A percentile compares a stretch with the other conserved stretches of the same genome.
These are phyloP conservation scores for Saccharomycopsis fodiens DNA, from an alignment of 805 yeast genomes.

Conservation along the genomic window DNA sequence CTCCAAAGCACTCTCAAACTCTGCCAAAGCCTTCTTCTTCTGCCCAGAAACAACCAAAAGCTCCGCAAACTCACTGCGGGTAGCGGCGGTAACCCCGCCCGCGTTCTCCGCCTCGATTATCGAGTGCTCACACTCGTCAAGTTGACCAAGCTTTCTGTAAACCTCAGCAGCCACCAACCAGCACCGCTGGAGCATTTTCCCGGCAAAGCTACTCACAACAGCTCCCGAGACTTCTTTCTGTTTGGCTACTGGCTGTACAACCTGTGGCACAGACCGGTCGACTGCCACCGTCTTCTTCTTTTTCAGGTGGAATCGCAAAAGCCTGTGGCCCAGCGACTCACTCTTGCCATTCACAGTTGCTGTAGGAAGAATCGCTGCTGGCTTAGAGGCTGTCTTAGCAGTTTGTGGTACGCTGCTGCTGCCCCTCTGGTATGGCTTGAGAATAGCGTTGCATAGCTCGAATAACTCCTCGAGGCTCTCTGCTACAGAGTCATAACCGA, in stretches of 20 bases:
- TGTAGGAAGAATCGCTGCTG: neutral
- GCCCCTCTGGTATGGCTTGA: slow-evolving; percentile 26
- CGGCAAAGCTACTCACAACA: slow-evolving; percentile 25
- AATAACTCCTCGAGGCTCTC: slow-evolving; percentile 64
- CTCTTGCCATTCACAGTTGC: neutral
- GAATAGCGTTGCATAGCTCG: slow-evolving; percentile 45
- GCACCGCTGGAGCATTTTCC: slow-evolving; percentile 43
- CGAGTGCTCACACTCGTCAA: slow-evolving; percentile 61
- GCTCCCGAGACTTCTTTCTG: slow-evolving; percentile 12
- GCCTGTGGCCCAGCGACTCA: slow-evolving; percentile 2
- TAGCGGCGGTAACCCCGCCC: slow-evolving; percentile 32
- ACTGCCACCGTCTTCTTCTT: neutral
- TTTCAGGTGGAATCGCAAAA: neutral
- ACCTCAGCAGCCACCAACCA: slow-evolving; percentile 73
- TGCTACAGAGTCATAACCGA: slow-evolving; percentile 52
- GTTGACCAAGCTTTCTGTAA: slow-evolving; percentile 47
- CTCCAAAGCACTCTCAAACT: slow-evolving; percentile 40
- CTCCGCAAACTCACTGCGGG: slow-evolving; percentile 8
- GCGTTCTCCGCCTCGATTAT: slow-evolving; percentile 61
- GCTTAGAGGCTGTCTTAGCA: no score
- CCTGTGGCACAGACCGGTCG: slow-evolving; percentile 17
- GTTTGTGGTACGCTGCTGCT: slow-evolving; percentile 1
- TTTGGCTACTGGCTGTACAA: neutral
- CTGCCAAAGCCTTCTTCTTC: slow-evolving; percentile 39
- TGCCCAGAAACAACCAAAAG: slow-evolving; percentile 21